Conservation (phyloP, 179 eudicot genomes). For the Sideroxylon spinosum region DNA sequence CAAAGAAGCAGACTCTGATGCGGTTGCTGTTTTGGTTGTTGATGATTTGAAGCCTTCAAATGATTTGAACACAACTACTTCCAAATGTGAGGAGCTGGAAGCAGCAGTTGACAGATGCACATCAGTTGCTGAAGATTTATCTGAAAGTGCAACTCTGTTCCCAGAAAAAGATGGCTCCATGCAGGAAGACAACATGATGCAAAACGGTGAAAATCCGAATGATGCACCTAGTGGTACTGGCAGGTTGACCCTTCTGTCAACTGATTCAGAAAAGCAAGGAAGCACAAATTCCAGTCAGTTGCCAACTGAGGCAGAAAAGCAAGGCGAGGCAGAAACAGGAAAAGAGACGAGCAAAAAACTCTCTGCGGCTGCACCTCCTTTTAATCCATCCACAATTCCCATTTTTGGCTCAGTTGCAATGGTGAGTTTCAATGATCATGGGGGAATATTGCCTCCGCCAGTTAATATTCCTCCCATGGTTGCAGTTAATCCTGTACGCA, state of each 20-base stretch:
- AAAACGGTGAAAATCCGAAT: constrained; percentile 21
- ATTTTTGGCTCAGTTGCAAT: constrained; percentile 59
- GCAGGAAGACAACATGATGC: constrained; percentile 18
- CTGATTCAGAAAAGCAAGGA: constrained; percentile 38
- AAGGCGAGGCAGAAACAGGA: constrained; percentile 43
- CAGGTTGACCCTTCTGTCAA: constrained; percentile 22
- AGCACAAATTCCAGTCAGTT: constrained; percentile 22
- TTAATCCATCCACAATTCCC: constrained; percentile 65
- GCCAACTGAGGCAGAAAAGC: constrained; percentile 44
- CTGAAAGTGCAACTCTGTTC: constrained; percentile 3
- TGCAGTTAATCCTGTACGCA: constrained; percentile 59
- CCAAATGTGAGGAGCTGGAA: constrained; percentile 23
- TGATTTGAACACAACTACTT: constrained; percentile 21
- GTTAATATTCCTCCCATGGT: constrained; percentile 69
- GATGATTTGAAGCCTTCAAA: constrained; percentile 22
- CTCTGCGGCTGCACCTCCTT: constrained; percentile 97
- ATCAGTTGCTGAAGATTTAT: constrained; percentile 21
- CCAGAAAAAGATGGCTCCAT: constrained; percentile 22
- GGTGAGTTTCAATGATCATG: constrained; percentile 60
- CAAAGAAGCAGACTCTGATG: constrained; percentile 20
- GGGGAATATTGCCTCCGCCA: constrained; percentile 83
- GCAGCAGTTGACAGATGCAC: constrained; percentile 19
- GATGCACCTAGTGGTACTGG: constrained; percentile 11
- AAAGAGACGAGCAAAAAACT: constrained; percentile 67
- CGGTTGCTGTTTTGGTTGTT: constrained; percentile 16